Evolutionary conservation across 106 monocot species (phyloP), one percentile per base, ranked within the genome.

Genomic region (Amphibolis antarctica): DNA sequence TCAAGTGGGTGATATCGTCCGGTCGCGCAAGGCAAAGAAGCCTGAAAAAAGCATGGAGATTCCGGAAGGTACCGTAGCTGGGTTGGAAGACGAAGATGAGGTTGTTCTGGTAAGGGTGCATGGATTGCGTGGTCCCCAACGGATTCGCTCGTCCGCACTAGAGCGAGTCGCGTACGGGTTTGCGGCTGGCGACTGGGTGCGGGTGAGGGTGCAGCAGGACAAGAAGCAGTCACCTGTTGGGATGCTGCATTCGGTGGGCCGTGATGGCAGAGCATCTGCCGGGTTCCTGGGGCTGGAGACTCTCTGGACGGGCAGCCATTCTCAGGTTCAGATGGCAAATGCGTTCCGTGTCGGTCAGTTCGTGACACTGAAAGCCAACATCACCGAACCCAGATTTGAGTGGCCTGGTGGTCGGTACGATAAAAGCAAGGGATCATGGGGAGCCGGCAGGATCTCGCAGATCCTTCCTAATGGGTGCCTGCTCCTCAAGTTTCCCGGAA

Each of bases 381-480:
- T 84, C 28, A 22, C 76, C 0, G 71, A 55, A 46, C 80, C 83
- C 7, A 74, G 75, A 59, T 89, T 89, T 62, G 78, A 83, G 44
- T 94, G 93, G 89, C 86, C 79, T 1, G 45, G 22, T 10, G 45
- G 22, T 10, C 80, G 78, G 7, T 25, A n/a, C 1, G n/a, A n/a
- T n/a, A 67, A 56, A 44, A 69, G 36, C 25, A 68, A 71, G 10
- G 81, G 80, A 1, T 53, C 44, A 47, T 82, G 81, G 80, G 81
- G 68, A 18, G 79, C 88, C 1, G 93, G 93, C 0, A 77, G 73
- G 50, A 71, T 94, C 28, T 59, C 55, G 0, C 75, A 79, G 54
- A 64, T 89, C 70, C 77, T 78, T 28, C 79, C 93, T 6, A 94
- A 94, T 65, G 93, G 85, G 10, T 94, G 93, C 54, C 81, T 94